Evolutionary conservation across 1,139 yeast genomes (phyloP).

Genomic region (Pichia sp.): DNA sequence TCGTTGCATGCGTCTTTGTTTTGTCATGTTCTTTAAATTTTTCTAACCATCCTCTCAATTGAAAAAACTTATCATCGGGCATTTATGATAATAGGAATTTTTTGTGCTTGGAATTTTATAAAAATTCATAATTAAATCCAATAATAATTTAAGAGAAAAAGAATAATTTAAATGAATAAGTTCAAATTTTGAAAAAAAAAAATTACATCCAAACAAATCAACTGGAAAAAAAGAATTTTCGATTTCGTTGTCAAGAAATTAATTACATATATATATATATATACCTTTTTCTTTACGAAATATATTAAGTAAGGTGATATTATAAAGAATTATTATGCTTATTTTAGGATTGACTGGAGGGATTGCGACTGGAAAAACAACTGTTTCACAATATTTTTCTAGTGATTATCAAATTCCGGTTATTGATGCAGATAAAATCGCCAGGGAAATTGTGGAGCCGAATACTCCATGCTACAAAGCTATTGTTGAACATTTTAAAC

Average conservation of each 20-base stretch:
- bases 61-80: background rate
- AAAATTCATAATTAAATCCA: too few relatives aligned
- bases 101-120: background rate
- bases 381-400: slow-evolving; percentile 60
- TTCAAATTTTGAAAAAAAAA: too few relatives aligned
- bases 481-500: slow-evolving; percentile 55
- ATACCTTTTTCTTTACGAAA: background rate
- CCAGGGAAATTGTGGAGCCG: slow-evolving; percentile 78
- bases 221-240: too few relatives aligned
- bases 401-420: slow-evolving; percentile 51
- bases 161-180: too few relatives aligned
- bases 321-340: slow-evolving; percentile 45
- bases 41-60: slow-evolving; percentile 6
- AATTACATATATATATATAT: too few relatives aligned
- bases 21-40: background rate
- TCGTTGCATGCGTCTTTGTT: background rate
- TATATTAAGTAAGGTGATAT: background rate
- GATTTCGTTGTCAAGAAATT: too few relatives aligned
- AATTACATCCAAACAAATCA: too few relatives aligned
- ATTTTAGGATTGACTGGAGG: slow-evolving; percentile 94
- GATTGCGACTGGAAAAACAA: slow-evolving; percentile 91
- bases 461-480: slow-evolving; percentile 63
- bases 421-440: slow-evolving; percentile 87
- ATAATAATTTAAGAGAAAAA: too few relatives aligned
- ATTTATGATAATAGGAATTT: background rate